A percentile compares a stretch with the other conserved stretches of the same genome.
These are phyloP conservation scores for Pezicula neosporulosa DNA, from an alignment of 2,329 filamentous ascomycete species.

Conservation along the genomic window DNA sequence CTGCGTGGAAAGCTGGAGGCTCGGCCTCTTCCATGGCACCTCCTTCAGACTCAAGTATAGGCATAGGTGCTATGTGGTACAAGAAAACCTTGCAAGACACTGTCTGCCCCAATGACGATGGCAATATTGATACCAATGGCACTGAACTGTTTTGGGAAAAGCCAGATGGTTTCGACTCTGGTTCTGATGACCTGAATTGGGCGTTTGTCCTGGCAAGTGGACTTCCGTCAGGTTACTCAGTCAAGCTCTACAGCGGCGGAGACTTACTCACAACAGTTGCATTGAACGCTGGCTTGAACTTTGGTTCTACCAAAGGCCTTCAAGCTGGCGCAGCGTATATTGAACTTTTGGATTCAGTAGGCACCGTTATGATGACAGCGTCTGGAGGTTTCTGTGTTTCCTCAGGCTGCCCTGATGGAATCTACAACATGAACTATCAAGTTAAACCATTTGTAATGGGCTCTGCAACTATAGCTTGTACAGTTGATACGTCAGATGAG, in stretches of 20 bases:
- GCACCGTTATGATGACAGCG: background rate
- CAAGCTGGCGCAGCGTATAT: background rate
- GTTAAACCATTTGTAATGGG: too few species aligned
- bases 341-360: background rate
- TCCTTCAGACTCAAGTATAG: background rate
- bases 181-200: background rate
- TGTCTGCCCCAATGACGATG: background rate
- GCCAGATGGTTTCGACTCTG: background rate
- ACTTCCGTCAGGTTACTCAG: background rate
- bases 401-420: background rate
- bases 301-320: background rate
- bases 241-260: background rate
- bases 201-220: background rate
- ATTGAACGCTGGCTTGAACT: background rate
- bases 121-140: background rate
- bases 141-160: background rate
- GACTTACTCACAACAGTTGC: background rate
- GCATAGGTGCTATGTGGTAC: background rate
- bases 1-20: background rate
- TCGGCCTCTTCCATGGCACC: background rate
- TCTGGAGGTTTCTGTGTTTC: background rate
- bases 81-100: background rate
- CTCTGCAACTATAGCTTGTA: too few species aligned
- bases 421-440: conserved; percentile 1
- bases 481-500: too few species aligned